Evolutionary conservation across 495 filamentous ascomycete species (phyloP).

Genomic region (Schizothecium vesticola): DNA sequence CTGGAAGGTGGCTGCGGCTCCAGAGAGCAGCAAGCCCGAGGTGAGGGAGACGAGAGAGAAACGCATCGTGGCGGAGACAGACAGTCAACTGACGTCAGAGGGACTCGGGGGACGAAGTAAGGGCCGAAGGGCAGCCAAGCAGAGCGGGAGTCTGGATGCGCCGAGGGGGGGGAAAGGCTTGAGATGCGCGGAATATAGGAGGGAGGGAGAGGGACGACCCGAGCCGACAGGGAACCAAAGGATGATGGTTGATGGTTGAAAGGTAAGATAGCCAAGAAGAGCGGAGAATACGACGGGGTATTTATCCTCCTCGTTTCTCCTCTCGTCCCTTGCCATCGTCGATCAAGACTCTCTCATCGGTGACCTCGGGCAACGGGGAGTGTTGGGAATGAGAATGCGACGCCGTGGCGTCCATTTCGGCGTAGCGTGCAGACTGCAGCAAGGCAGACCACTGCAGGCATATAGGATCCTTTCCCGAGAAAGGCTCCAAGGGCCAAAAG

Average conservation of each 20-base stretch:
- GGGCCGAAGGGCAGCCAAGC: neutral
- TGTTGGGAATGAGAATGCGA: neutral
- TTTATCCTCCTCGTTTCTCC: neutral
- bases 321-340: neutral
- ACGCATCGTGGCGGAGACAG: neutral
- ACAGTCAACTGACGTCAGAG: neutral
- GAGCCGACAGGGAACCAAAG: neutral
- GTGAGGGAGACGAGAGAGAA: neutral
- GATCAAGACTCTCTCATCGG: neutral
- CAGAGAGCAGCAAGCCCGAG: neutral
- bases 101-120: neutral
- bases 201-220: neutral
- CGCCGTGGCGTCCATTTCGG: neutral
- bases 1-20: constrained; percentile 14
- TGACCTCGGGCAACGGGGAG: neutral
- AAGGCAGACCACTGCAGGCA: neutral
- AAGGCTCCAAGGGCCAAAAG: neutral
- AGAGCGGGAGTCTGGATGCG: neutral
- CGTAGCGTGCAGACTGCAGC: neutral
- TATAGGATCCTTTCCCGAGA: neutral
- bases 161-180: neutral
- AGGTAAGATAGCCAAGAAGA: neutral
- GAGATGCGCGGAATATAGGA: neutral
- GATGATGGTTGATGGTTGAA: too few relatives aligned
- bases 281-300: neutral